A percentile compares a stretch with the other conserved stretches of the same genome.
Conservation (phyloP, 805 yeast genomes). For the Metschnikowia drakensbergensis region DNA sequence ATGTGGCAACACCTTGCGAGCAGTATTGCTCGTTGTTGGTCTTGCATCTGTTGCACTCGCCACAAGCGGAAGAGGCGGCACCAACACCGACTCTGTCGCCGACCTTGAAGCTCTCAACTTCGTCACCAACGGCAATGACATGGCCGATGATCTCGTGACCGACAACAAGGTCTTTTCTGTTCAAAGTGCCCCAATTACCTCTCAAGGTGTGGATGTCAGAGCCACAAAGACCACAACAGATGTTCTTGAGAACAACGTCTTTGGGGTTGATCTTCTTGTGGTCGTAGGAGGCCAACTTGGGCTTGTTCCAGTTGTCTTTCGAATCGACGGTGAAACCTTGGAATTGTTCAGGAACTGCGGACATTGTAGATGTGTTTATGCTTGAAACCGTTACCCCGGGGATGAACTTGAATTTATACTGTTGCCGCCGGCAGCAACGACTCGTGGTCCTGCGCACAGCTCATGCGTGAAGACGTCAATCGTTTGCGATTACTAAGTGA, state of each 20-base stretch:
- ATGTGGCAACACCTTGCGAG: slow-evolving; percentile 45
- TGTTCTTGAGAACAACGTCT: slow-evolving; percentile 27
- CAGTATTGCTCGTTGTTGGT: slow-evolving; percentile 42
- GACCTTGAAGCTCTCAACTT: slow-evolving; percentile 14
- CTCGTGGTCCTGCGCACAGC: background rate
- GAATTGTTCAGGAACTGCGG: slow-evolving; percentile 47
- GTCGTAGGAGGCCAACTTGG: slow-evolving; percentile 46
- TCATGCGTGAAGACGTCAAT: background rate
- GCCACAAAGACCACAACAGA: slow-evolving; percentile 21
- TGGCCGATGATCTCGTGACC: slow-evolving; percentile 69
- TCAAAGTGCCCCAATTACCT: slow-evolving; percentile 18
- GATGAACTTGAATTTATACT: background rate
- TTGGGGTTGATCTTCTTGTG: slow-evolving; percentile 38
- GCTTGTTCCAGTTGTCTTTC: slow-evolving; percentile 52
- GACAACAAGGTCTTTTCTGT: slow-evolving; percentile 37
- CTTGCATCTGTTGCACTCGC: slow-evolving; percentile 53
- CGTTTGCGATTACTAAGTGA: background rate
- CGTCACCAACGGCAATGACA: slow-evolving; percentile 29
- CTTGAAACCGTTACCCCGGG: too few relatives aligned
- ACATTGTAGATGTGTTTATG: slow-evolving; percentile 5
- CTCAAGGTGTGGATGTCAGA: slow-evolving; percentile 17
- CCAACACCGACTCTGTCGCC: slow-evolving; percentile 23
- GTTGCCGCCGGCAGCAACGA: background rate
- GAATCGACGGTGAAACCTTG: slow-evolving; percentile 56
- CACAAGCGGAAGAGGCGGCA: slow-evolving; percentile 16